Conservation (phyloP, 257 asterid species). For the Primulina huaijiensis region DNA sequence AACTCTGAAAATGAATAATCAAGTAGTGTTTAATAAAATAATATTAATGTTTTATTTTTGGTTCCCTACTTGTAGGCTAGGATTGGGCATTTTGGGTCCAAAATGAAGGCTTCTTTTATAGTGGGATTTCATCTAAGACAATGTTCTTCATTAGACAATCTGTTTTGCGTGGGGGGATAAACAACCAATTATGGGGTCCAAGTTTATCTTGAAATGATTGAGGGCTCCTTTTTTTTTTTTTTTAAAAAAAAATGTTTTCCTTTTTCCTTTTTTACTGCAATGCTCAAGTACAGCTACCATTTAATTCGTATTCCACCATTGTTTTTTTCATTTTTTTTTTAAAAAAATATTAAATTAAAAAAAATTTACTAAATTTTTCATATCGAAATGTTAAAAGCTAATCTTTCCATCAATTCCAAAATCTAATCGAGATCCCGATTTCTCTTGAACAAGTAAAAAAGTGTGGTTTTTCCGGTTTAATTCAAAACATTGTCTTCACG, state of each 20-base stretch:
- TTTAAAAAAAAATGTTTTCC: too few relatives aligned
- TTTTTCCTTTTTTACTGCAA: not conserved
- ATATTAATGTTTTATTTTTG: not conserved
- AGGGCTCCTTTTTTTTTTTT: not conserved
- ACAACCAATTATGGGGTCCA: constrained; percentile 28
- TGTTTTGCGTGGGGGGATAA: constrained; percentile 38
- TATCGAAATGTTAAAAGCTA: not conserved
- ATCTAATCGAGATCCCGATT: too few relatives aligned
- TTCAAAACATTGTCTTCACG: too few relatives aligned
- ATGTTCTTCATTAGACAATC: constrained; percentile 34
- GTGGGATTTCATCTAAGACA: constrained; percentile 38
- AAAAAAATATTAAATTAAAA: not conserved
- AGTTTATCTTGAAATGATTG: constrained; percentile 32
- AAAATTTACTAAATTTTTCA: too few relatives aligned
- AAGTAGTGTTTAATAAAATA: too few relatives aligned
- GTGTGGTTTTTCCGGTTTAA: too few relatives aligned
- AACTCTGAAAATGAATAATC: too few relatives aligned
- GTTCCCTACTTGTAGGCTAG: constrained; percentile 28
- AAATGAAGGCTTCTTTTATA: constrained; percentile 36
- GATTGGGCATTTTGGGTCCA: constrained; percentile 39
- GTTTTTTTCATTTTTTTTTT: not conserved
- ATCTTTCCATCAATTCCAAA: constrained; percentile 14
- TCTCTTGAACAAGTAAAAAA: too few relatives aligned
- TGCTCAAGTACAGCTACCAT: constrained; percentile 19
- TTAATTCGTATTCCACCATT: constrained; percentile 21